A percentile compares a stretch with the other conserved stretches of the same genome.
Conservation (phyloP, 768 basidiomycete species). For the Amanita pseudoporphyria region DNA sequence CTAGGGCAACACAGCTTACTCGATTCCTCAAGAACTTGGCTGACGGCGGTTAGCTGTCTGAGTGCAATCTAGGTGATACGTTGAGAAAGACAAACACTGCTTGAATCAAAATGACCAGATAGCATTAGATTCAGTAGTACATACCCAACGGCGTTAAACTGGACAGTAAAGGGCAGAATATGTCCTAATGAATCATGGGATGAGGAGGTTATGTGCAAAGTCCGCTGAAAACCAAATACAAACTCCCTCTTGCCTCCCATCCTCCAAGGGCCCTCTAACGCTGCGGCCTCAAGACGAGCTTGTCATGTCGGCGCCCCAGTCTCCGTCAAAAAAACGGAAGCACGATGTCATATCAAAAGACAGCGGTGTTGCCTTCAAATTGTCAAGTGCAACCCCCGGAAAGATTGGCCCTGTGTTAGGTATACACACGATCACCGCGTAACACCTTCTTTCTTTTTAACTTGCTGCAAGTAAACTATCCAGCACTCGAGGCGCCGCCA, state of each 20-base stretch:
- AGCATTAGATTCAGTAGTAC: conserved; percentile 1
- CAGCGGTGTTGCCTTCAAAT: conserved; percentile 15
- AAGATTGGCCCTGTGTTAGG: conserved; percentile 30
- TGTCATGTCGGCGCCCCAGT: conserved; percentile 25
- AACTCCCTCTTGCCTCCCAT: conserved; percentile 6
- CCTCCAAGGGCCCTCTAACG: conserved; percentile 5
- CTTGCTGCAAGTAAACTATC: conserved; percentile 35
- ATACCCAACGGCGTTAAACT: conserved; percentile 2
- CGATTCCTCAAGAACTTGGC: not conserved
- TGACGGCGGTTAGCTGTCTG: not conserved
- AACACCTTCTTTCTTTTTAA: not conserved
- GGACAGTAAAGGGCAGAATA: not conserved
- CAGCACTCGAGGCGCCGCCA: conserved; percentile 47
- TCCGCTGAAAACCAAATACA: conserved; percentile 6
- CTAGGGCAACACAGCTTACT: not conserved
- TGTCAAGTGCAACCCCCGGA: conserved; percentile 19
- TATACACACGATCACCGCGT: conserved; percentile 11
- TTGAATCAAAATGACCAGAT: conserved; percentile 1
- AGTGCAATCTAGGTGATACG: not conserved
- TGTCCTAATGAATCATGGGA: conserved; percentile 5
- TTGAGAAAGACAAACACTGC: not conserved
- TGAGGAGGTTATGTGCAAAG: not conserved
- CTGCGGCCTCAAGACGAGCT: conserved; percentile 13
- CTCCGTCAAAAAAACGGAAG: conserved; percentile 35
- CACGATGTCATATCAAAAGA: conserved; percentile 20